These are phyloP conservation scores for Penicillium malachiteum DNA, from an alignment of 495 filamentous ascomycete genomes.

Conservation along the genomic window DNA sequence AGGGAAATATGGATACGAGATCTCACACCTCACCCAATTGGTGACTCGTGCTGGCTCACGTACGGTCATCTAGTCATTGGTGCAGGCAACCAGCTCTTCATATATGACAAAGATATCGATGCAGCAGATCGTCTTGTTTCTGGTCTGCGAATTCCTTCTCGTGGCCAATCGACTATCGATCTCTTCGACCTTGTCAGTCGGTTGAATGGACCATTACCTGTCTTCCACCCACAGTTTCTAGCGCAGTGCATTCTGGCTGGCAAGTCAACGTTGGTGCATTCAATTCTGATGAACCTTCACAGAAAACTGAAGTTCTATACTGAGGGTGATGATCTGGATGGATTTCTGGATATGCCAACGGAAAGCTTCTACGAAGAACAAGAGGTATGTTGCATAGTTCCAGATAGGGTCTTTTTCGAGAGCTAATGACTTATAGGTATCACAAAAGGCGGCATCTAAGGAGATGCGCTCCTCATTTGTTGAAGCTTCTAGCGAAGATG, in stretches of 20 bases:
- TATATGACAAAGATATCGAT: slow-evolving; percentile 74
- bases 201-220: slow-evolving; percentile 83
- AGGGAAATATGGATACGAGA: slow-evolving; percentile 78
- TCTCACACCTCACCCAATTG: slow-evolving; percentile 87
- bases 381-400: slow-evolving; percentile 35
- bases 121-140: slow-evolving; percentile 60
- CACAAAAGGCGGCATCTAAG: slow-evolving; percentile 43
- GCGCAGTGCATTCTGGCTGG: slow-evolving; percentile 85
- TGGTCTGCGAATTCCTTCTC: slow-evolving; percentile 61
- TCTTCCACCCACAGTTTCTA: slow-evolving; percentile 92
- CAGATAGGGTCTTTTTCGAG: not conserved
- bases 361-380: slow-evolving; percentile 66
- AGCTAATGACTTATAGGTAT: slow-evolving; percentile 34
- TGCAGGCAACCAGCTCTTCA: slow-evolving; percentile 89
- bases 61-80: slow-evolving; percentile 83
- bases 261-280: slow-evolving; percentile 70
- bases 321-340: slow-evolving; percentile 79
- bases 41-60: slow-evolving; percentile 86
- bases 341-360: slow-evolving; percentile 69
- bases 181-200: slow-evolving; percentile 78
- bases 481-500: slow-evolving; percentile 52
- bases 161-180: slow-evolving; percentile 51
- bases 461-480: slow-evolving; percentile 55
- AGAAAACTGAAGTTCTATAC: slow-evolving; percentile 78
- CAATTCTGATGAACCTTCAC: slow-evolving; percentile 70